A percentile compares a stretch with the other conserved stretches of the same genome.
Evolutionary conservation across 306 rosid species (phyloP).

Genomic region (Cucumis melo): DNA sequence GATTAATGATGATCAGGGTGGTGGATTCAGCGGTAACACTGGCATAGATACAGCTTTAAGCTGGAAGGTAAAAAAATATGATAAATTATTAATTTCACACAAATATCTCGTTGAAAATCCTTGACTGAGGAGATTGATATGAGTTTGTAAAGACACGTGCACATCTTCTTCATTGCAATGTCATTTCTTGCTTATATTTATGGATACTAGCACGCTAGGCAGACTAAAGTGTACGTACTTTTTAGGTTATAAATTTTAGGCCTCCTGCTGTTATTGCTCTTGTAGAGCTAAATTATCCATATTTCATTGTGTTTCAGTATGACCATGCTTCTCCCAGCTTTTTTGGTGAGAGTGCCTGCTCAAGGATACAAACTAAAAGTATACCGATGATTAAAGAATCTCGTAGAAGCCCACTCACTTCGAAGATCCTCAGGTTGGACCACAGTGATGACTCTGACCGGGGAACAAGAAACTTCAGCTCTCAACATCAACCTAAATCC

Average conservation of each 20-base stretch:
- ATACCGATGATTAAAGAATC: slow-evolving; percentile 8
- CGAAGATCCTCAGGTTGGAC: not conserved
- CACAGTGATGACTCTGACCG: not conserved
- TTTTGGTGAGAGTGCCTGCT: not conserved
- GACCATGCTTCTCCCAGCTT: not conserved
- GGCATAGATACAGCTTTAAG: slow-evolving; percentile 18
- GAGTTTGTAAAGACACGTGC: not conserved
- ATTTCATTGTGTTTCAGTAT: slow-evolving; percentile 13
- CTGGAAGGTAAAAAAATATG: slow-evolving; percentile 20
- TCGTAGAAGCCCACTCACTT: not conserved
- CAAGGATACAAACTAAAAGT: not conserved
- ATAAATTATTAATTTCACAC: not conserved
- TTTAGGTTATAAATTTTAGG: not conserved
- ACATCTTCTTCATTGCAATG: not conserved
- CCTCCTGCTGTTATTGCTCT: not conserved
- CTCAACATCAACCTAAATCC: slow-evolving; percentile 9
- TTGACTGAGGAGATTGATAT: not conserved
- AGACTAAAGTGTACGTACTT: no score
- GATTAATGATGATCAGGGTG: slow-evolving; percentile 6
- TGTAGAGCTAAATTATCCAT: not conserved
- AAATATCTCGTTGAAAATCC: not conserved
- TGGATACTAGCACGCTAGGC: no score
- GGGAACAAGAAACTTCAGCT: not conserved
- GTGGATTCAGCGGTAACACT: slow-evolving; percentile 19
- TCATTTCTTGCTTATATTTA: no score